These are phyloP conservation scores for Aquilaria yunnanensis DNA, from an alignment of 345 rosid genomes.

Conservation along the genomic window DNA sequence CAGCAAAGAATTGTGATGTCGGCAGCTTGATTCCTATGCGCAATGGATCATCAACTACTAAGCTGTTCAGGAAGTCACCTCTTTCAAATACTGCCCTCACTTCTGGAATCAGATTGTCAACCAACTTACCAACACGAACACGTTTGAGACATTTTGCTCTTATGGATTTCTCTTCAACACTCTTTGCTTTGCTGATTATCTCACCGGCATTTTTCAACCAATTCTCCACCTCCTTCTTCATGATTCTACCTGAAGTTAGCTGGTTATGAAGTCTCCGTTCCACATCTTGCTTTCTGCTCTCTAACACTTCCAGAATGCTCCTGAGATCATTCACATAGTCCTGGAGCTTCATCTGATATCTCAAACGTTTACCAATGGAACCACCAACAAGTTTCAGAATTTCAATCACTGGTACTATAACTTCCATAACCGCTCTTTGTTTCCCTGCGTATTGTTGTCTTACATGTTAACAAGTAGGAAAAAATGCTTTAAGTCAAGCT, in stretches of 20 bases:
- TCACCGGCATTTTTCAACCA: not conserved
- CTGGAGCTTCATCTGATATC: not conserved
- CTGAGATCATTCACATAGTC: not conserved
- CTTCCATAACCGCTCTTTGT: no score
- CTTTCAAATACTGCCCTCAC: not conserved
- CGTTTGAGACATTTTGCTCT: not conserved
- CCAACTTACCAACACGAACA: not conserved
- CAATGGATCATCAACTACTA: constrained; percentile 1
- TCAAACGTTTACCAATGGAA: not conserved
- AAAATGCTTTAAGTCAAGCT: no score
- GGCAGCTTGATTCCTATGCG: no score
- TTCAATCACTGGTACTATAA: not conserved
- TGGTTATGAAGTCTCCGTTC: not conserved
- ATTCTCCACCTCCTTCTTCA: not conserved
- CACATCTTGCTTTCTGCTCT: not conserved
- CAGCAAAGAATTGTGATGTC: not conserved
- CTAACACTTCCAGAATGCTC: not conserved
- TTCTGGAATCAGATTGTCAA: not conserved
- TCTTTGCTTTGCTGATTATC: not conserved
- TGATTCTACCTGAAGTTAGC: not conserved
- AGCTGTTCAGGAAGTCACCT: not conserved
- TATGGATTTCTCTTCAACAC: not conserved
- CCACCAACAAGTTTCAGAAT: not conserved
- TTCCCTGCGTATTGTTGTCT: no score
- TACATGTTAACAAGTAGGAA: no score